These are phyloP conservation scores for Withania somnifera DNA, from an alignment of 305 asterid species.

Conservation along the genomic window DNA sequence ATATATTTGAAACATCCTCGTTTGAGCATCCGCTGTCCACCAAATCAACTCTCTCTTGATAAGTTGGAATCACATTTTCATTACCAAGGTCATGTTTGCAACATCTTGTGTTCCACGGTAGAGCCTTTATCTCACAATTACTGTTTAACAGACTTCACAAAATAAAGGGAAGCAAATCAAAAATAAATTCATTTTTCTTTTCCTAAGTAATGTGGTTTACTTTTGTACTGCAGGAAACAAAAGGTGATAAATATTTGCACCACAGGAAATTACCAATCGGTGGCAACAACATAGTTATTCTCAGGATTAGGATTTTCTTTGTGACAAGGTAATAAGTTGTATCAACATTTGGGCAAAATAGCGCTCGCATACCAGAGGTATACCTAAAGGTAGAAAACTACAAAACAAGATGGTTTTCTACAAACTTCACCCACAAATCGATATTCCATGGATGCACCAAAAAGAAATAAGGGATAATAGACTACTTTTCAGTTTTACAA, in stretches of 20 bases:
- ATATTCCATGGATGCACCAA: not conserved
- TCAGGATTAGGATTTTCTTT: not conserved
- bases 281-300: not conserved
- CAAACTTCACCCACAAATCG: not conserved
- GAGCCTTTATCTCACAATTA: not conserved
- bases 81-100: not conserved
- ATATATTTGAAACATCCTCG: not conserved
- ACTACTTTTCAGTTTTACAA: not conserved
- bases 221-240: not conserved
- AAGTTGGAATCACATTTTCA: not conserved
- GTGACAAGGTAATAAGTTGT: not conserved
- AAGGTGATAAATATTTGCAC: not conserved
- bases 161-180: not conserved
- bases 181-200: not conserved
- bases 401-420: not conserved
- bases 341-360: not conserved
- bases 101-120: not conserved
- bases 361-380: not conserved
- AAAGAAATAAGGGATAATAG: not conserved
- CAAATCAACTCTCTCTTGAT: not conserved
- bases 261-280: not conserved
- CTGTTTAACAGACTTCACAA: not conserved
- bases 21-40: not conserved
- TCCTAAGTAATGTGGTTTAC: not conserved
- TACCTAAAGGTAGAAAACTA: not conserved